These are phyloP conservation scores for Fistulifera pelliculosa DNA, from an alignment of 108 stramenopile species.

Conservation along the genomic window DNA sequence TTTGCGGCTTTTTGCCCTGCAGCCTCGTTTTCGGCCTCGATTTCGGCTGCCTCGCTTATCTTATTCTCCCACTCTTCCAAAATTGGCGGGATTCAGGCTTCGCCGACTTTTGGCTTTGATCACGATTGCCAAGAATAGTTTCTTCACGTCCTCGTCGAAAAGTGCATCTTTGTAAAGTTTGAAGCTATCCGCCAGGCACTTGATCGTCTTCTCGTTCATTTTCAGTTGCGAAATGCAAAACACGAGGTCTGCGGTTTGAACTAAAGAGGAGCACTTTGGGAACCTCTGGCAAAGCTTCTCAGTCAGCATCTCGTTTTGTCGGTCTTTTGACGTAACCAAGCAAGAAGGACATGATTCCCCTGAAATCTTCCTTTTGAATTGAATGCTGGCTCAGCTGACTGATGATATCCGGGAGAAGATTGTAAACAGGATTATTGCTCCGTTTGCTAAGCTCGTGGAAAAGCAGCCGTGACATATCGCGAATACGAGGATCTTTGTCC, in stretches of 20 bases:
- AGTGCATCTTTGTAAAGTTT: conserved; percentile 86
- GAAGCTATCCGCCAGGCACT: conserved; percentile 78
- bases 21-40: conserved; percentile 50
- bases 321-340: conserved; percentile 94
- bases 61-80: conserved; percentile 84
- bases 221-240: conserved; percentile 91
- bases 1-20: conserved; percentile 58
- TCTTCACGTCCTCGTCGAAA: conserved; percentile 82
- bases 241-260: conserved; percentile 82
- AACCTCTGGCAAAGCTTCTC: conserved; percentile 91
- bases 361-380: conserved; percentile 70
- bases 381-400: conserved; percentile 73
- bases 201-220: conserved; percentile 80
- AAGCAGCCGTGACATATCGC: conserved; percentile 85
- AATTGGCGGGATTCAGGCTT: conserved; percentile 71
- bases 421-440: conserved; percentile 95
- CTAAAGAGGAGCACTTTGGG: conserved; percentile 59
- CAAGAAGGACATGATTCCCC: conserved; percentile 85
- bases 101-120: conserved; percentile 76
- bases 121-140: conserved; percentile 60
- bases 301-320: conserved; percentile 84
- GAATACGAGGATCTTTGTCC: conserved; percentile 78
- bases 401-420: conserved; percentile 95
- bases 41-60: conserved; percentile 45
- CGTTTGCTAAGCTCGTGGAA: conserved; percentile 92